phyloP scores from a whole-genome alignment of 805 yeast genomes.

The Metschnikowia cerradonensis region DNA sequence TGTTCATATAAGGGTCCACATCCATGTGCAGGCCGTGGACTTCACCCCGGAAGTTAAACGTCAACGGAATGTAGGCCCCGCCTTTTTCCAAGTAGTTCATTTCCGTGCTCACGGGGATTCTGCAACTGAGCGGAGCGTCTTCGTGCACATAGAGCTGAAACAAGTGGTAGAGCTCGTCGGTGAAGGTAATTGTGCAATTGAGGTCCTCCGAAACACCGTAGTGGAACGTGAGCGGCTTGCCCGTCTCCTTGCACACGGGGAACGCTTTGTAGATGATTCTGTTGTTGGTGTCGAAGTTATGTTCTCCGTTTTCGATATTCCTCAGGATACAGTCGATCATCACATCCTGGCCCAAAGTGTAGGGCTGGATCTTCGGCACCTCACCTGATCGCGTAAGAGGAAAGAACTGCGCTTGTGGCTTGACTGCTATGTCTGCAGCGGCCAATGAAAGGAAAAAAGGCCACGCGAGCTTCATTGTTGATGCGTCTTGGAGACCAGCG shows the following conservation, averaged over 20 bases:
- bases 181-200: slow-evolving; percentile 57
- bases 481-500: background rate
- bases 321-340: slow-evolving; percentile 59
- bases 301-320: slow-evolving; percentile 74
- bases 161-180: slow-evolving; percentile 61
- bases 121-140: slow-evolving; percentile 71
- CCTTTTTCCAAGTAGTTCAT: slow-evolving; percentile 40
- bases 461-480: background rate
- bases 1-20: slow-evolving; percentile 54
- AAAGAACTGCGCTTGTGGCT: slow-evolving; percentile 24
- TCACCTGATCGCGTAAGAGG: slow-evolving; percentile 38
- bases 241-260: slow-evolving; percentile 64
- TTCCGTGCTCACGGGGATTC: slow-evolving; percentile 49
- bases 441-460: background rate
- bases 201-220: slow-evolving; percentile 50
- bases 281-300: slow-evolving; percentile 59
- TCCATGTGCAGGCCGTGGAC: slow-evolving; percentile 67
- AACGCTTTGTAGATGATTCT: slow-evolving; percentile 55
- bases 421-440: slow-evolving; percentile 1
- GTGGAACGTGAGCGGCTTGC: slow-evolving; percentile 50
- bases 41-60: slow-evolving; percentile 62
- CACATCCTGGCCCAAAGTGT: slow-evolving; percentile 38
- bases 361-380: slow-evolving; percentile 37
- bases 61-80: slow-evolving; percentile 53
- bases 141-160: slow-evolving; percentile 75